phyloP scores from a whole-genome alignment of 139 green algal genomes.

The Chlamydomonas sphaeroides region DNA sequence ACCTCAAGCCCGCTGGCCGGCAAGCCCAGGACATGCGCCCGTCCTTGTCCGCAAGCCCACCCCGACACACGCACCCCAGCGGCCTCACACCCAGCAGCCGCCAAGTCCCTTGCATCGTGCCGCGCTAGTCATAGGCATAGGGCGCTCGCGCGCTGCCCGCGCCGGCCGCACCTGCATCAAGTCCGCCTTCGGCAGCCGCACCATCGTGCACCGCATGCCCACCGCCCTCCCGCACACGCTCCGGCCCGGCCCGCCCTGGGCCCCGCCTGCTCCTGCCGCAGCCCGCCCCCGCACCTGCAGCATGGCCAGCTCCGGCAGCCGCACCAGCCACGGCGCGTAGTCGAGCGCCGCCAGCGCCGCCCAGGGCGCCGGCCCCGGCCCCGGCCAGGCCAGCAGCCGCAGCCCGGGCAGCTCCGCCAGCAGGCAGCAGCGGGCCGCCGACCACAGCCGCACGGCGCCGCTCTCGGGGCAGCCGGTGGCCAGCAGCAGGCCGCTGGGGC shows the following conservation, averaged over 20 bases:
- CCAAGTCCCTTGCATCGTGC: too few relatives aligned
- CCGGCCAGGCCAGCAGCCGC: slow-evolving; percentile 19
- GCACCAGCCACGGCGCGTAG: slow-evolving; percentile 27
- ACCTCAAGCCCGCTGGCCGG: too few relatives aligned
- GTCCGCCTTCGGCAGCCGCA: not conserved
- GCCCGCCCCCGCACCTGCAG: not conserved
- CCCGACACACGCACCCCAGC: too few relatives aligned
- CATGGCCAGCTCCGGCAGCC: slow-evolving; percentile 7
- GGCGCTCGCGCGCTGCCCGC: too few relatives aligned
- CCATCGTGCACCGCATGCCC: not conserved
- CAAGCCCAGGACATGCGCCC: too few relatives aligned
- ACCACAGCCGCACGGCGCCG: slow-evolving; percentile 5
- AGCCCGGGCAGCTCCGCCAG: slow-evolving; percentile 12
- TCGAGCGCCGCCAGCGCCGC: not conserved
- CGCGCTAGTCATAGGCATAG: too few relatives aligned
- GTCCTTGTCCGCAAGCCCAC: too few relatives aligned
- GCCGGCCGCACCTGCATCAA: not conserved
- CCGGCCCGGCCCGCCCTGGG: too few relatives aligned
- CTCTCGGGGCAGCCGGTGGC: not conserved
- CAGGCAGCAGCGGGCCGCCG: slow-evolving; percentile 1
- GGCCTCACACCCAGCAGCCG: too few relatives aligned
- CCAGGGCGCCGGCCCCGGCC: not conserved
- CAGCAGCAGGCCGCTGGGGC: slow-evolving; percentile 12
- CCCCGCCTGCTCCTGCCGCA: not conserved
- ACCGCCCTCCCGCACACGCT: not conserved